A percentile compares a stretch with the other conserved stretches of the same genome.
phyloP scores from a whole-genome alignment of 768 basidiomycete genomes.

The Clitopilus passeckerianus region DNA sequence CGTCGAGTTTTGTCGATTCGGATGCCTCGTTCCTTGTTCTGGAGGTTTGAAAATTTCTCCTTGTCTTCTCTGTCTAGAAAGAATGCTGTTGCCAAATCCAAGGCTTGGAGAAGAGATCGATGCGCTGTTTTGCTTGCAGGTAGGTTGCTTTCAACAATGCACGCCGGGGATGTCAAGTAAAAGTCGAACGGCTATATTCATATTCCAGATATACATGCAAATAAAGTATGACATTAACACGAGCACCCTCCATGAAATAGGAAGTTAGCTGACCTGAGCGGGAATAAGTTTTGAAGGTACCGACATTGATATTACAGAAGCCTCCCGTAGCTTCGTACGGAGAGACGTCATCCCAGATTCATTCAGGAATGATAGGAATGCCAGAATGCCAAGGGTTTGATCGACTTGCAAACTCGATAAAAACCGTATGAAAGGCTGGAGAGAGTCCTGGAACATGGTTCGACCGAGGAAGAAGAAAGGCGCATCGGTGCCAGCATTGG shows the following conservation, averaged over 20 bases:
- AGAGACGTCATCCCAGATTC: slow-evolving; percentile 6
- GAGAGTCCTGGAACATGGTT: slow-evolving; percentile 23
- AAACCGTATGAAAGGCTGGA: slow-evolving; percentile 23
- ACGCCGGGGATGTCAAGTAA: slow-evolving; percentile 35
- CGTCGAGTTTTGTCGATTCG: not conserved
- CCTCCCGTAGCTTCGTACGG: slow-evolving; percentile 13
- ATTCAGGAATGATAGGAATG: not conserved
- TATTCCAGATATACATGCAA: slow-evolving; percentile 11
- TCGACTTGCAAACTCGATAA: slow-evolving; percentile 9
- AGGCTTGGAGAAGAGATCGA: slow-evolving; percentile 30
- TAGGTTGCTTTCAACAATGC: slow-evolving; percentile 16
- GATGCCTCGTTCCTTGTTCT: not conserved
- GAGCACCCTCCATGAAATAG: slow-evolving; percentile 10
- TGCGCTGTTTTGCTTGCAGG: slow-evolving; percentile 21
- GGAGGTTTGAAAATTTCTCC: not conserved
- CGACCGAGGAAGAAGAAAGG: slow-evolving; percentile 32
- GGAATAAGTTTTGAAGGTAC: slow-evolving; percentile 31
- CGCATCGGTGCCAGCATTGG: slow-evolving; percentile 13
- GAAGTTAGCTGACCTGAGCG: slow-evolving; percentile 35
- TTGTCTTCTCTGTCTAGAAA: slow-evolving; percentile 28
- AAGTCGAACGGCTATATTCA: slow-evolving; percentile 46
- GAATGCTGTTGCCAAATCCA: slow-evolving; percentile 36
- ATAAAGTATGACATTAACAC: slow-evolving; percentile 14
- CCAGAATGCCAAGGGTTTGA: not conserved
- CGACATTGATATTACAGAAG: slow-evolving; percentile 18